Evolutionary conservation across 371 early-diverging fungal species (phyloP).

Genomic region (Ordospora colligata): DNA sequence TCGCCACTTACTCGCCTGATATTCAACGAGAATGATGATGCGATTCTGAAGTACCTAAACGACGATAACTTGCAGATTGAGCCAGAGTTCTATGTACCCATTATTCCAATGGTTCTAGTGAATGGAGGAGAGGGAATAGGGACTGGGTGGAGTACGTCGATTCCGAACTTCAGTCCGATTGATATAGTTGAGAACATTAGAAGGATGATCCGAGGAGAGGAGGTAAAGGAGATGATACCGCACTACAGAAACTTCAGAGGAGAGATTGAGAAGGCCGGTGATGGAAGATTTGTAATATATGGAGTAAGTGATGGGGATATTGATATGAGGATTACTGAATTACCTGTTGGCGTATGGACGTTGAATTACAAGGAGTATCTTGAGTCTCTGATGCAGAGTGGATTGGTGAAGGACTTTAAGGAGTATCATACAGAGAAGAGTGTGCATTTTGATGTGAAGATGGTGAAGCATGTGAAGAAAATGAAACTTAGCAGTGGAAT

Average conservation of each 20-base stretch:
- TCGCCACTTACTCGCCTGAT: constrained; percentile 70
- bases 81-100: constrained; percentile 90
- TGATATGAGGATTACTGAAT: constrained; percentile 73
- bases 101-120: constrained; percentile 86
- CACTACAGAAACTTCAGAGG: constrained; percentile 86
- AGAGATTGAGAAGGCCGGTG: constrained; percentile 58
- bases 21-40: constrained; percentile 78
- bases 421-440: constrained; percentile 63
- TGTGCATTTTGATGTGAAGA: constrained; percentile 73
- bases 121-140: constrained; percentile 98
- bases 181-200: constrained; percentile 79
- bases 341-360: constrained; percentile 88
- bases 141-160: constrained; percentile 71
- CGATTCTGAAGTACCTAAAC: constrained; percentile 72
- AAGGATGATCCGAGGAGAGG: constrained; percentile 71
- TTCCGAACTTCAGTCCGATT: constrained; percentile 74
- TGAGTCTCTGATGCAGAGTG: constrained; percentile 66
- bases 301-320: constrained; percentile 71
- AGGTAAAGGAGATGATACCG: constrained; percentile 71
- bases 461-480: constrained; percentile 66
- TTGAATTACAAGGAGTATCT: constrained; percentile 79
- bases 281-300: constrained; percentile 66
- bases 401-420: constrained; percentile 64
- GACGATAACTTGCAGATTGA: constrained; percentile 90
- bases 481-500: constrained; percentile 71